Conservation (phyloP, 352 stramenopile species). For the Pythium plurisporium region DNA sequence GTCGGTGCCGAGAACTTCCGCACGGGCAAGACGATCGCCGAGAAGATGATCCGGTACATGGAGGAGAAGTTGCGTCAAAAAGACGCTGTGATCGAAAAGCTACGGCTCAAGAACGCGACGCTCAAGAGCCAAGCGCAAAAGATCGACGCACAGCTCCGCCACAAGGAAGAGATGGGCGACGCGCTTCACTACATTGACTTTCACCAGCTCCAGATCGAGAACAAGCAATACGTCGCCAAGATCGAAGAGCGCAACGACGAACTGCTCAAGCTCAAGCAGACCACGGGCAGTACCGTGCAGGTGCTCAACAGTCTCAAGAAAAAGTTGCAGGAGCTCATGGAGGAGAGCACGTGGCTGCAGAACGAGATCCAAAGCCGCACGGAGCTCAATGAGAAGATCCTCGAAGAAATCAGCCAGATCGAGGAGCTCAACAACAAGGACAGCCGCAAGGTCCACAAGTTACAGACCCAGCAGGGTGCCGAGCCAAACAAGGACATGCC, state of each 20-base stretch:
- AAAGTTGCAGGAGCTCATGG: conserved; percentile 79
- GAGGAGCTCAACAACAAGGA: conserved; percentile 75
- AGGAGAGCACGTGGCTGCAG: conserved; percentile 76
- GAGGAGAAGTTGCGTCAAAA: conserved; percentile 92
- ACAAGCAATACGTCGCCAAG: conserved; percentile 94
- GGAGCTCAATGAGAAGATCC: conserved; percentile 86
- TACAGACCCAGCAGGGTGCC: conserved; percentile 56
- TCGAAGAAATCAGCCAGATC: conserved; percentile 65
- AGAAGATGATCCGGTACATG: conserved; percentile 94
- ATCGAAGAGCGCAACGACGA: conserved; percentile 95
- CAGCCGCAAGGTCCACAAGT: conserved; percentile 43
- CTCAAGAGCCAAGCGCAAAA: conserved; percentile 92
- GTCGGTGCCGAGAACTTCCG: conserved; percentile 92
- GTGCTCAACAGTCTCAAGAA: conserved; percentile 91
- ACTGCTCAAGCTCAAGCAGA: conserved; percentile 89
- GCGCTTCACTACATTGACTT: conserved; percentile 96
- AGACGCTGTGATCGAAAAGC: conserved; percentile 91
- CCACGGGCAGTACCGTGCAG: conserved; percentile 86
- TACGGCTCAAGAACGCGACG: conserved; percentile 92
- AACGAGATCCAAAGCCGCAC: conserved; percentile 77
- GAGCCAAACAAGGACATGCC: conserved; percentile 84
- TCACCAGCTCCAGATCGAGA: conserved; percentile 95
- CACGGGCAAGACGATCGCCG: conserved; percentile 90
- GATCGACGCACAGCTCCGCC: conserved; percentile 86
- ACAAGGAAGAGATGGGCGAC: conserved; percentile 95